These are phyloP conservation scores for Stagonosporopsis vannaccii DNA, from an alignment of 2,329 filamentous ascomycete species.

Conservation along the genomic window DNA sequence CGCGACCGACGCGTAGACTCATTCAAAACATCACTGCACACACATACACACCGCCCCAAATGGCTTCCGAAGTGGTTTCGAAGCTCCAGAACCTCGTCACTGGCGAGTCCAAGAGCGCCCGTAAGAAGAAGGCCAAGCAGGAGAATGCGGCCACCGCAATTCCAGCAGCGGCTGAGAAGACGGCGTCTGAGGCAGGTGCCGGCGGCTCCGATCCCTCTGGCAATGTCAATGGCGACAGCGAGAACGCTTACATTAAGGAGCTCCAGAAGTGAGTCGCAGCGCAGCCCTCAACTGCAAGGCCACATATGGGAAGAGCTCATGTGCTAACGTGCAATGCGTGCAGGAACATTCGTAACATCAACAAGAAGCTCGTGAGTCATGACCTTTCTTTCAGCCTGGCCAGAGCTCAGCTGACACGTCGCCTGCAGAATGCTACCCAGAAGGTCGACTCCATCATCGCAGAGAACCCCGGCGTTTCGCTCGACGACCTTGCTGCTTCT, in stretches of 20 bases:
- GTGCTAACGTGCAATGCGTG: conserved; percentile 24
- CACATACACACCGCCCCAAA: conserved; percentile 26
- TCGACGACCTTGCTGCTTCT: conserved; percentile 74
- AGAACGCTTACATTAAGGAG: conserved; percentile 85
- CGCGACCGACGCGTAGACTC: conserved; percentile 26
- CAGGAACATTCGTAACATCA: conserved; percentile 88
- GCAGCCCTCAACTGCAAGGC: conserved; percentile 7
- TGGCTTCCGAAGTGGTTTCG: conserved; percentile 64
- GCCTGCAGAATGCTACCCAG: conserved; percentile 68
- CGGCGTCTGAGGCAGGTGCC: conserved; percentile 39
- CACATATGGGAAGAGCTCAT: conserved; percentile 3
- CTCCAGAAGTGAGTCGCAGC: conserved; percentile 78
- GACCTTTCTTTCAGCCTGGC: conserved; percentile 3
- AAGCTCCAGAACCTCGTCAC: conserved; percentile 70
- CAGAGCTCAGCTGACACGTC: conserved; percentile 27
- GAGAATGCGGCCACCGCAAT: conserved; percentile 51
- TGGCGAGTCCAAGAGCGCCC: conserved; percentile 59
- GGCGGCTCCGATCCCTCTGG: conserved; percentile 42
- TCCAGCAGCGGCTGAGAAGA: conserved; percentile 50
- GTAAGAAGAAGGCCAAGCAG: conserved; percentile 61
- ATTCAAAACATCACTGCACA: conserved; percentile 11
- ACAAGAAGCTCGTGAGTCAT: conserved; percentile 86
- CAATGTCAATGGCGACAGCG: conserved; percentile 68
- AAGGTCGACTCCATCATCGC: conserved; percentile 75
- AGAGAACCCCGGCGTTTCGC: conserved; percentile 72